Percentiles rank a stretch among this genome's conserved stretches.
phyloP scores from a whole-genome alignment of 169 alveolate species.

The Eimeria zaria region DNA sequence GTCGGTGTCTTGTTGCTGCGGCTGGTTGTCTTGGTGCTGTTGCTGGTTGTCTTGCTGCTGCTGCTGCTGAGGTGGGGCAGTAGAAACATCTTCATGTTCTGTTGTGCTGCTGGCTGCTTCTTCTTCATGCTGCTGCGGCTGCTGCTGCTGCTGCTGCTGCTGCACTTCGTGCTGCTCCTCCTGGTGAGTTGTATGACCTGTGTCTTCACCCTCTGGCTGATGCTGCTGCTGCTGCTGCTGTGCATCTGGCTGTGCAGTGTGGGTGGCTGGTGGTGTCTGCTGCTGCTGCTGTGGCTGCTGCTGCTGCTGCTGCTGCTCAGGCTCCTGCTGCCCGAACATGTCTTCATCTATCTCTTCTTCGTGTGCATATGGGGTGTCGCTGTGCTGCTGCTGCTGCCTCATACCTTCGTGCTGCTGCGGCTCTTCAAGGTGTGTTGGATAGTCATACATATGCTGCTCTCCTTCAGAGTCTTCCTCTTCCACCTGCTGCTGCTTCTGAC shows the following conservation, averaged over 20 bases:
- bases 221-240: slow-evolving; percentile 1
- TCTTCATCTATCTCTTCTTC: neutral
- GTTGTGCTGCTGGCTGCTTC: too few relatives aligned
- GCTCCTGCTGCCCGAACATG: slow-evolving; percentile 17
- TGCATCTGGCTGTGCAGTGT: neutral
- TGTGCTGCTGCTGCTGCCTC: slow-evolving; percentile 24
- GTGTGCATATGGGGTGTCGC: neutral
- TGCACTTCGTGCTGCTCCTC: slow-evolving; percentile 22
- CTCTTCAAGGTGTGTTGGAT: neutral
- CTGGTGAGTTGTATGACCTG: too few relatives aligned
- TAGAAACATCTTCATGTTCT: too few relatives aligned
- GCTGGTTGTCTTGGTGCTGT: too few relatives aligned
- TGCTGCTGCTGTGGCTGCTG: slow-evolving; percentile 12
- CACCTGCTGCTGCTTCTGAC: neutral
- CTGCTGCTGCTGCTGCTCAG: neutral
- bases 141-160: slow-evolving; percentile 28
- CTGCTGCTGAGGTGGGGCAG: too few relatives aligned
- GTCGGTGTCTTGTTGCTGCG: too few relatives aligned
- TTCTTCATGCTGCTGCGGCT: neutral
- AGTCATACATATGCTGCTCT: neutral
- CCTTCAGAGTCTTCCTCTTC: neutral
- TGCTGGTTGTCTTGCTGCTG: too few relatives aligned
- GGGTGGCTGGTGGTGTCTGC: neutral
- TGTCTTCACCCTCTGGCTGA: neutral
- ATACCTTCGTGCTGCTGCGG: neutral